Conservation (phyloP, 2,329 filamentous ascomycete genomes). For the Fusarium robinianum region DNA sequence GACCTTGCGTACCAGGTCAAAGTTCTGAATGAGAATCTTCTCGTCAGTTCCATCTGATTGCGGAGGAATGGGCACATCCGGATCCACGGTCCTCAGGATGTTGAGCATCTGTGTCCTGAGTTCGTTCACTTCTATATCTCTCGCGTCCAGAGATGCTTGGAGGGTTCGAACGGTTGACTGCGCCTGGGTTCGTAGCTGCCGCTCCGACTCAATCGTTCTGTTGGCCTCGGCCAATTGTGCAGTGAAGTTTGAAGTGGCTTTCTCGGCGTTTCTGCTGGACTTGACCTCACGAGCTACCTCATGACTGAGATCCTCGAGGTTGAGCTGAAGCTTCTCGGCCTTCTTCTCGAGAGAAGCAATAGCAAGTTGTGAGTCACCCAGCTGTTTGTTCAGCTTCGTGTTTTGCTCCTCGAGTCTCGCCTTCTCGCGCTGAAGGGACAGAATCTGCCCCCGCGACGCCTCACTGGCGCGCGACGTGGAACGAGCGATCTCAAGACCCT, state of each 20-base stretch:
- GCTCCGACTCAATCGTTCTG: conserved; percentile 86
- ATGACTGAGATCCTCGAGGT: conserved; percentile 88
- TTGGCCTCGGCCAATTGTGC: conserved; percentile 88
- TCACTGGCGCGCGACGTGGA: conserved; percentile 86
- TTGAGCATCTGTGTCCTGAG: conserved; percentile 79
- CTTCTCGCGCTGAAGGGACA: conserved; percentile 82
- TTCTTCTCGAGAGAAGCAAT: conserved; percentile 89
- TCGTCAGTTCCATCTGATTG: conserved; percentile 63
- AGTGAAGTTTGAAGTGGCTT: conserved; percentile 77
- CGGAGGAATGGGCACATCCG: conserved; percentile 67
- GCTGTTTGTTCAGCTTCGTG: conserved; percentile 76
- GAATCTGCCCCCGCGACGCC: conserved; percentile 75
- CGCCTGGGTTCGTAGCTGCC: conserved; percentile 81
- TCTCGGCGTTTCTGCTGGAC: conserved; percentile 86
- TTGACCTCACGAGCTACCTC: conserved; percentile 90
- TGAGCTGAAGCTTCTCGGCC: conserved; percentile 87
- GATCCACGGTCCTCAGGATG: conserved; percentile 86
- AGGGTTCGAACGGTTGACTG: conserved; percentile 83
- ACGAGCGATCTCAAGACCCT: conserved; percentile 92
- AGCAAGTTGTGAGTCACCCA: conserved; percentile 82
- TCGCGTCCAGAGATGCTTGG: conserved; percentile 76
- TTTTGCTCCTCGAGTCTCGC: conserved; percentile 80
- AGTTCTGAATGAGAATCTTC: conserved; percentile 73
- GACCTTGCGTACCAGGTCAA: conserved; percentile 83
- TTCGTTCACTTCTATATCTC: conserved; percentile 79